A percentile compares a stretch with the other conserved stretches of the same genome.
Conservation (phyloP, 345 rosid species). For the Euphorbia pulcherrima region DNA sequence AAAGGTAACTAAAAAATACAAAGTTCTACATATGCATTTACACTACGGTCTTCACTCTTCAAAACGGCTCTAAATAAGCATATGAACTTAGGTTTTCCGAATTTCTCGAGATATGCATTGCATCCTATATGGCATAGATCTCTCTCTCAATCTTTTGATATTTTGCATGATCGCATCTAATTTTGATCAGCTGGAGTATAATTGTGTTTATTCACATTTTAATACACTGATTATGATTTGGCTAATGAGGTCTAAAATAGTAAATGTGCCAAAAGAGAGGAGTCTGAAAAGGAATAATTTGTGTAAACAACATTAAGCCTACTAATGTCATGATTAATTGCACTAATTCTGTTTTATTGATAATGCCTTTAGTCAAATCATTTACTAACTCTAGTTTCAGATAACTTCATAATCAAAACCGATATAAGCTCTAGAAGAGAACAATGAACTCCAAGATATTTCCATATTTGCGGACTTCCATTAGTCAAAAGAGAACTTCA, state of each 20-base stretch:
- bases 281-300: background rate
- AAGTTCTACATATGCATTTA: background rate
- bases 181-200: background rate
- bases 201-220: background rate
- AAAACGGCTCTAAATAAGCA: too few relatives aligned
- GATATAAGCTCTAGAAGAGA: background rate
- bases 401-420: background rate
- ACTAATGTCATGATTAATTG: background rate
- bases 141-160: background rate
- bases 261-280: background rate
- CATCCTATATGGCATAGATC: background rate
- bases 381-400: background rate
- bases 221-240: background rate
- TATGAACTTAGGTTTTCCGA: background rate
- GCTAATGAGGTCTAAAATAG: background rate
- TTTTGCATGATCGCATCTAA: background rate
- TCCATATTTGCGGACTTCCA: background rate
- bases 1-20: background rate
- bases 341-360: background rate
- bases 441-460: constrained; percentile 1
- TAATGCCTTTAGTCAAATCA: background rate
- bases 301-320: background rate
- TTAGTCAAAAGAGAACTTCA: background rate
- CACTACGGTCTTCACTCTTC: too few relatives aligned
- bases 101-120: background rate